Percentiles rank a stretch among this genome's conserved stretches.
These are phyloP conservation scores for Cyphellophora europaea DNA, from an alignment of 2,329 filamentous ascomycete species.

Conservation along the genomic window DNA sequence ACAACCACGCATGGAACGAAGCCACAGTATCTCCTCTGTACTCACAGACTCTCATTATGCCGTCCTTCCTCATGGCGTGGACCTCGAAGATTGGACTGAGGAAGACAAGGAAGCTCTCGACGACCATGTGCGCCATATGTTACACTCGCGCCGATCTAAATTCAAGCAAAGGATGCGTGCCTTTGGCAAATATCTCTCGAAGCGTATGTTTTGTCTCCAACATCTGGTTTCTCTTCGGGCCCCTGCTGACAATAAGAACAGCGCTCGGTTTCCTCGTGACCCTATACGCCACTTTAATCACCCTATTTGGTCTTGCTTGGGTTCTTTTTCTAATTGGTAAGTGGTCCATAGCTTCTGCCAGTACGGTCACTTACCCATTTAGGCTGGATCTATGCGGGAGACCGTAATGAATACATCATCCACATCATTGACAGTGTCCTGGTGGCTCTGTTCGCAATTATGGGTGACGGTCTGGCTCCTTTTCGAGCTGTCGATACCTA, in stretches of 20 bases:
- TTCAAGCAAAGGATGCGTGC: conserved; percentile 73
- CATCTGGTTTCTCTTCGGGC: background rate
- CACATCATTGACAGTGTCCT: conserved; percentile 63
- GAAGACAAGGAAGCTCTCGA: conserved; percentile 70
- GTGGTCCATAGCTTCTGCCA: conserved; percentile 9
- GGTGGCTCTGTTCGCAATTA: conserved; percentile 60
- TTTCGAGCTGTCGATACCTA: conserved; percentile 77
- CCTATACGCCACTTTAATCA: conserved; percentile 73
- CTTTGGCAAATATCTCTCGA: conserved; percentile 68
- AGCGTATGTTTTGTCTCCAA: conserved; percentile 42
- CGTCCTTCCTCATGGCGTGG: conserved; percentile 65
- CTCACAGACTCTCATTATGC: conserved; percentile 66
- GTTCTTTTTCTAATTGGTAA: conserved; percentile 77
- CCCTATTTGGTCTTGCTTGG: conserved; percentile 77
- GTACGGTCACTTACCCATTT: conserved; percentile 4
- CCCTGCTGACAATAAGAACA: too few relatives aligned
- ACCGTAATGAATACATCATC: conserved; percentile 58
- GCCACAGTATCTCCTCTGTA: conserved; percentile 57
- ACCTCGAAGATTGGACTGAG: conserved; percentile 63
- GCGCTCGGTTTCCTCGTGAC: conserved; percentile 76
- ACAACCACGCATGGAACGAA: conserved; percentile 16
- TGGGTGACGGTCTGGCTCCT: conserved; percentile 61
- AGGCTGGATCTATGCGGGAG: conserved; percentile 74
- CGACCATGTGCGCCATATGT: conserved; percentile 78
- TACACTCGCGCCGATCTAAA: conserved; percentile 69